Conservation (phyloP, 306 rosid genomes). For the Vicia faba region DNA sequence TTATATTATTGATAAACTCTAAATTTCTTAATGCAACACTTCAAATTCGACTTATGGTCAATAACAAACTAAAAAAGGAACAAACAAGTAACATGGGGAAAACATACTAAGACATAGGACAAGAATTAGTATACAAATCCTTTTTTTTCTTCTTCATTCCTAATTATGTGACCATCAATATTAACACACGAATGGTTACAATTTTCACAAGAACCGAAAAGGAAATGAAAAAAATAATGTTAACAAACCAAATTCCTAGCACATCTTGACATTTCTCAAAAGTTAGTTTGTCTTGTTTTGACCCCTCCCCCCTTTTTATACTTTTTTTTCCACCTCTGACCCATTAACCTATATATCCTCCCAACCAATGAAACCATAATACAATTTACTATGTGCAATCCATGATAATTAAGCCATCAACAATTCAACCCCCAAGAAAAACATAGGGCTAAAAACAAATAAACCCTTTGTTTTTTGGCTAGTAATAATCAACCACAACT, state of each 20-base stretch:
- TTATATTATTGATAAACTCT: no score
- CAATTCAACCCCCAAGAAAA: slow-evolving; percentile 20
- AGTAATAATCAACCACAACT: background rate
- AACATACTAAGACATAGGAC: no score
- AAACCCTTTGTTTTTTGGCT: background rate
- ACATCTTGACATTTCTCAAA: slow-evolving; percentile 29
- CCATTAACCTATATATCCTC: slow-evolving; percentile 7
- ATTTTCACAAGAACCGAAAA: slow-evolving; percentile 13
- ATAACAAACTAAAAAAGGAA: no score
- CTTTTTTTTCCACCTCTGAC: slow-evolving; percentile 29
- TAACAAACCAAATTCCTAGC: slow-evolving; percentile 40
- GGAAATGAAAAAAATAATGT: background rate
- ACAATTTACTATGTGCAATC: background rate
- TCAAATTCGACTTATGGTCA: no score
- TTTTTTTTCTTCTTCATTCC: slow-evolving; percentile 23
- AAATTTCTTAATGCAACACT: no score
- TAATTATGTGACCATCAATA: slow-evolving; percentile 24
- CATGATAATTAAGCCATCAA: slow-evolving; percentile 12
- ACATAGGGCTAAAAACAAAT: slow-evolving; percentile 15
- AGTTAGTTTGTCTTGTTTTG: slow-evolving; percentile 18
- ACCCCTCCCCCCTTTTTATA: background rate
- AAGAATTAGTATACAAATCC: slow-evolving; percentile 9
- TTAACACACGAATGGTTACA: slow-evolving; percentile 32
- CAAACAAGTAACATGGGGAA: no score
- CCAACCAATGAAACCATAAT: slow-evolving; percentile 22